Evolutionary conservation across 1,139 yeast genomes (phyloP), one percentile per base, ranked within the genome.

Genomic region (Lodderomyces theae): DNA sequence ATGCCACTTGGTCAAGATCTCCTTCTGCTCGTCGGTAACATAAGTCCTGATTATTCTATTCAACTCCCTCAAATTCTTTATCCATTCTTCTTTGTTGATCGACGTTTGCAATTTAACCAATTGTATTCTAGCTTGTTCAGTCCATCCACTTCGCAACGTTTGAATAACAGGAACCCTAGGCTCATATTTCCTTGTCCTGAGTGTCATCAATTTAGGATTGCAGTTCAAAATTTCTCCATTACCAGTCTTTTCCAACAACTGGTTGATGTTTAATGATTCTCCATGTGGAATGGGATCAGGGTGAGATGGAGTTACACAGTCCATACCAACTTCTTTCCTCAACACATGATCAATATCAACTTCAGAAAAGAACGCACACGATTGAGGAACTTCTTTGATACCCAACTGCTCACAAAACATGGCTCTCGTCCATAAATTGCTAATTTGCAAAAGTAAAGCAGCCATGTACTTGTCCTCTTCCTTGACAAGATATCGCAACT

Each of bases 371-470:
- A 92, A 94, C 0, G 98, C 98, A 63, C 95, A 87, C 15, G 92
- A 83, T 53, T 89, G 96, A 0, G 99, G 98, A 32, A 94, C 71
- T 50, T 90, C 96, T 32, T 77, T 73, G 43, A 94, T 84, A 0
- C 97, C 97, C 56, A 92, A 63, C 55, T 90, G 95, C 55, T 90
- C 95, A 51, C 95, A 86, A 56, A 94, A 94, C 82, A 92, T 85
- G 1, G 95, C 95, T 48, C 99, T 72, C 0, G 98, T 92, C 99
- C 99, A 94, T 6, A 90, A 57, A 58, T 94, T 94, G 46, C 95
- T 80, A 17, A 94, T 77, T 57, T 94, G 99, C 41, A 94, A 67
- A 2, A 95, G 79, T 61, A 90, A 69, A 0, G 96, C 95, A 1
- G 84, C 85, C 47, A 79, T 72, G 54, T 86, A 84, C 51, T 74